Evolutionary conservation across 2,329 filamentous ascomycete genomes (phyloP), one percentile per base, ranked within the genome.

Genomic region (Zymoseptoria crescenta): DNA sequence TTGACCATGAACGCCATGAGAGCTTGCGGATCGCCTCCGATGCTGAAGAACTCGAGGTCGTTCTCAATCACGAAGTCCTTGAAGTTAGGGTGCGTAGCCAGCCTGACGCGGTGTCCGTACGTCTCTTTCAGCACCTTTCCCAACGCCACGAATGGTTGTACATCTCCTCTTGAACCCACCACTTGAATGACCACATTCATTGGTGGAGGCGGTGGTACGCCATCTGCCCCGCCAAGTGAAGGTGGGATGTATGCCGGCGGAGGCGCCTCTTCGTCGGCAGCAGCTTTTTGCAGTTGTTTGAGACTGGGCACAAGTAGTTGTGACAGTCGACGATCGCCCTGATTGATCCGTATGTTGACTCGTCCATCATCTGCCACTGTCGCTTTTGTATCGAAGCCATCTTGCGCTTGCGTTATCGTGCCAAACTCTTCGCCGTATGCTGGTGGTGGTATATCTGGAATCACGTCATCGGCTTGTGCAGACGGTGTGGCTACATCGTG

Each of bases 1-100:
- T 92, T 92, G 52, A 94, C 90, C 90, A 95, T 95, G 68, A 93
- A 95, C 2, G 90, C 89, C 78, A 80, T 80, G 48, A 80, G 72
- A 61, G 77, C 74, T 10, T 77, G 72, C 13, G 78, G 78, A 62
- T 80, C 78, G 3, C 78, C 78, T 19, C 77, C 77, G 59, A 80
- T 80, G 60, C 73, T 79, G 72, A 79, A 80, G 68, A 80, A 80
- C 57, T 80, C 78, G 30, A 80, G 64, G 1, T 77, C 78, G 65
- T 79, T 78, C 60, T 80, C 76, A 9, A 69, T 72, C 8, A 80
- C 77, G 58, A 80, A 80, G 55, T 76, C 71, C 61, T 76, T 76
- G 70, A 80, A 80, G 1, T 72, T 74, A 4, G 76, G 76, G 64
- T 80, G 78, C 30, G 78, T 80, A 3, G 77, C 78, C 51, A 80